Base-by-base conservation (phyloP, 805 yeast genomes). In the Candida chilensis region DNA sequence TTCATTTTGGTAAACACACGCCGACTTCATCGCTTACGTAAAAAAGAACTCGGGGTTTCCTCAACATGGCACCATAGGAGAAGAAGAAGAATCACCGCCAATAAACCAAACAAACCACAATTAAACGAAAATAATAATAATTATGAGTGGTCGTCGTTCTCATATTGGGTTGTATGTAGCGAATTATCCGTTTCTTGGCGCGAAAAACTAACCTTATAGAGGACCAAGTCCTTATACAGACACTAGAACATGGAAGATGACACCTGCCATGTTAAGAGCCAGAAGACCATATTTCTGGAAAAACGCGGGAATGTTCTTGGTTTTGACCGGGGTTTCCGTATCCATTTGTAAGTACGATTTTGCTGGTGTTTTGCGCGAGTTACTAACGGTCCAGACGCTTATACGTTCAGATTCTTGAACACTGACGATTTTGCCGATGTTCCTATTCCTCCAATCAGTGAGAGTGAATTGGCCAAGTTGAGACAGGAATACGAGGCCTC, bases 191-290 rank as follows among this genome's bases (percentile, higher is more conserved):
- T n/a, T n/a, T n/a, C n/a, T n/a, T n/a, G n/a, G n/a, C n/a, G n/a
- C n/a, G n/a, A n/a, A n/a, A n/a, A n/a, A 26, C 28, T n/a, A 10
- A 7, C 9, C 11, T 5, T 22, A 13, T 7, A 26, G 28, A 7
- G 16, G 16, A n/a, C 28, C 17, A 26, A 26, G 42, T 31, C 50
- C 59, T 17, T 57, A 57, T 35, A 52, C 51, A 38, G 66, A 67
- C 50, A 67, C 64, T 20, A 52, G 48, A 36, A 69, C 76, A 10
- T 65, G 60, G 44, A 66, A 66, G 48, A 87, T 87, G 90, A 84
- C 96, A 1, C 95, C 95, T 11, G 95, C 96, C 5, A 76, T 90
- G 67, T 65, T 85, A 41, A 69, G 97, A 40, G 96, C 95, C 28
- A 73, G 97, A 54, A 67, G 71, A 36, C 96, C 95, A 25, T 90